Percentiles rank a stretch among this genome's conserved stretches.
Conservation (phyloP, 2,329 filamentous ascomycete genomes). For the Ceratocystis albifundus region DNA sequence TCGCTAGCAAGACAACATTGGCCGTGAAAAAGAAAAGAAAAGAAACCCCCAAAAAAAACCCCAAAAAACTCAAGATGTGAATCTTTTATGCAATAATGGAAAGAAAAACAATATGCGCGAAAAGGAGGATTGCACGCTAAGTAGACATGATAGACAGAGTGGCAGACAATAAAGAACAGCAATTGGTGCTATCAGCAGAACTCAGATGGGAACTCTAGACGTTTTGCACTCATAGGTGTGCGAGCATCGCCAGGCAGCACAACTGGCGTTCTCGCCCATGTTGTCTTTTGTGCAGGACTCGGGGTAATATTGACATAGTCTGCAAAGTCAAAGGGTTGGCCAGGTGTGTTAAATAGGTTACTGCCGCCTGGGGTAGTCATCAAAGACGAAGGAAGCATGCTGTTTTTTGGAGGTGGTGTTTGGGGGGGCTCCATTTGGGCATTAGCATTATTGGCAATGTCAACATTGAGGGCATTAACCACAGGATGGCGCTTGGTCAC, state of each 20-base stretch:
- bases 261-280: constrained; percentile 55
- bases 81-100: neutral
- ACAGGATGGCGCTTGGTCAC: constrained; percentile 44
- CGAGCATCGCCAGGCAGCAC: constrained; percentile 53
- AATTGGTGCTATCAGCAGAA: constrained; percentile 19
- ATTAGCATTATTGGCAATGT: constrained; percentile 46
- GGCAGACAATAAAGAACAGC: constrained; percentile 16
- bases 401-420: constrained; percentile 58
- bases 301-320: constrained; percentile 98
- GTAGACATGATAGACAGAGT: neutral
- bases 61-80: neutral
- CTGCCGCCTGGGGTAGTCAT: constrained; percentile 74
- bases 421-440: constrained; percentile 55
- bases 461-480: constrained; percentile 12
- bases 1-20: constrained; percentile 5
- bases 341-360: constrained; percentile 64
- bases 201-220: constrained; percentile 22
- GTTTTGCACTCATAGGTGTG: constrained; percentile 22
- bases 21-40: constrained; percentile 13
- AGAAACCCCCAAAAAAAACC: too few relatives aligned
- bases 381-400: constrained; percentile 66
- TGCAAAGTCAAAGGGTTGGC: constrained; percentile 78
- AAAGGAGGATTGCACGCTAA: neutral
- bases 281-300: constrained; percentile 70
- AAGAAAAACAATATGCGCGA: neutral